Conservation (phyloP, 2,329 filamentous ascomycete species). For the Aspergillus caelatus region DNA sequence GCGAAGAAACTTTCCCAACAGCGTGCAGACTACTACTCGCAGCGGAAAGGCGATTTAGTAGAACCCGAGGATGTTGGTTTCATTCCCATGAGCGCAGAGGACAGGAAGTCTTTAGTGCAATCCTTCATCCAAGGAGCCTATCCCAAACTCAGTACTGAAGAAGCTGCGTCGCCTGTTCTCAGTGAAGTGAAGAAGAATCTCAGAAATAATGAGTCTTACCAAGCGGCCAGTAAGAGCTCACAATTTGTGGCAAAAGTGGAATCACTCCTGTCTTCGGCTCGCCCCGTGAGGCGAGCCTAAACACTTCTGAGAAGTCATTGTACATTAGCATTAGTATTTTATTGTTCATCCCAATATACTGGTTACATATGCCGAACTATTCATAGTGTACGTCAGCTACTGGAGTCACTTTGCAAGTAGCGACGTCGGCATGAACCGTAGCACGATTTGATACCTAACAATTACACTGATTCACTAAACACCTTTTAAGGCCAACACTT, state of each 20-base stretch:
- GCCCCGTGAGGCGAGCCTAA: conserved; percentile 30
- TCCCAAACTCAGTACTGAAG: conserved; percentile 19
- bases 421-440: neutral
- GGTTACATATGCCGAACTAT: neutral
- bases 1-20: conserved; percentile 38
- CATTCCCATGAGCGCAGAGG: conserved; percentile 25
- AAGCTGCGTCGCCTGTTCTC: conserved; percentile 28
- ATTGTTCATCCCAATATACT: neutral
- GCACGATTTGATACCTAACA: neutral
- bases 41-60: conserved; percentile 41
- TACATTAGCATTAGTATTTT: conserved; percentile 15
- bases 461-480: neutral
- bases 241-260: conserved; percentile 43
- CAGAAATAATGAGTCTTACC: conserved; percentile 46
- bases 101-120: conserved; percentile 33
- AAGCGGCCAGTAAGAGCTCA: conserved; percentile 36
- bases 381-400: neutral
- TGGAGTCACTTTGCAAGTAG: neutral
- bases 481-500: neutral
- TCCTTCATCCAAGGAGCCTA: conserved; percentile 40
- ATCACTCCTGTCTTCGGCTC: conserved; percentile 35
- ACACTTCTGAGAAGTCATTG: neutral
- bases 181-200: conserved; percentile 39
- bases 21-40: conserved; percentile 37
- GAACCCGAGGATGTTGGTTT: conserved; percentile 37